Conservation (phyloP, 2,329 filamentous ascomycete genomes). For the Cercospora zeae-maydis region DNA sequence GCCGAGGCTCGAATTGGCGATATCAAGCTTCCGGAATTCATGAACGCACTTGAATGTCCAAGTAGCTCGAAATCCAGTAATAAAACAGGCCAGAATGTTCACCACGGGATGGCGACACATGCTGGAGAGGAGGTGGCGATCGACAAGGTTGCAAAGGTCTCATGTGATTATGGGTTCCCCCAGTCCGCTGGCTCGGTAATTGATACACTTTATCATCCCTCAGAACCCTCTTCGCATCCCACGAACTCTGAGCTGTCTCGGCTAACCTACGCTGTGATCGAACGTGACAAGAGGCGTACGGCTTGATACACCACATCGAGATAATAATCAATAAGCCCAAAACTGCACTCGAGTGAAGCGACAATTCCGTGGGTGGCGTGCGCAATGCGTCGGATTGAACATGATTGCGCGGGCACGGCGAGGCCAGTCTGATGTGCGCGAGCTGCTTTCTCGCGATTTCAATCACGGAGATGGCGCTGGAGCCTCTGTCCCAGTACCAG, state of each 20-base stretch:
- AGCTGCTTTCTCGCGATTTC: neutral
- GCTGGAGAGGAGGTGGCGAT: neutral
- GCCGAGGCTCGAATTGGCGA: too few species aligned
- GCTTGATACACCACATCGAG: neutral
- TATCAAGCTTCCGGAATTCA: too few species aligned
- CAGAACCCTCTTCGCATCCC: neutral
- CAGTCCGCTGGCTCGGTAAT: constrained; percentile 4
- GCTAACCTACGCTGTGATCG: neutral
- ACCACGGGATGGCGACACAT: too few species aligned
- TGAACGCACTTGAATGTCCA: too few species aligned
- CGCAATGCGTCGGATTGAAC: neutral
- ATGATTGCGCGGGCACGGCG: neutral
- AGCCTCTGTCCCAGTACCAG: constrained; percentile 12
- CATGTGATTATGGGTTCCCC: neutral
- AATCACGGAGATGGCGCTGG: constrained; percentile 9
- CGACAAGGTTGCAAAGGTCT: neutral
- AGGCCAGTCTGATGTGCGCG: neutral
- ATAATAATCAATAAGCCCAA: neutral
- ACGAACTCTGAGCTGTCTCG: neutral
- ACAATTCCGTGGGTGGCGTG: neutral
- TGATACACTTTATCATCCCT: constrained; percentile 2
- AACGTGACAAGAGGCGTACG: neutral
- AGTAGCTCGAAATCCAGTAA: too few species aligned
- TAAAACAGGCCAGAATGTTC: too few species aligned
- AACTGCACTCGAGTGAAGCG: neutral